phyloP scores from a whole-genome alignment of 169 alveolate species.

The Neospora caninum region DNA sequence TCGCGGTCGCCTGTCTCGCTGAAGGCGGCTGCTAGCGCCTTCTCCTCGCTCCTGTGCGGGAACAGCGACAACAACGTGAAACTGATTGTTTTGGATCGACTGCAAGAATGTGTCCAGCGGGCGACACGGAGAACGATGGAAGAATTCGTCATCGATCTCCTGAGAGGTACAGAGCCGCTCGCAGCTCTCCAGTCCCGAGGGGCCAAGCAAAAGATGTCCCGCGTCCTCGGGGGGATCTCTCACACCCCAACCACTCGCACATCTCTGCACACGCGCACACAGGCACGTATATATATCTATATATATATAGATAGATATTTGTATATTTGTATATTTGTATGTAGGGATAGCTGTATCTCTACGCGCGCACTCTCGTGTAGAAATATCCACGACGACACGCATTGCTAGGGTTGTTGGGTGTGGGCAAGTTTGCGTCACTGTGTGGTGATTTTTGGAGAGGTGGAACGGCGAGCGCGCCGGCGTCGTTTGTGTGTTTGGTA shows the following conservation, averaged over 20 bases:
- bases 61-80: conserved; percentile 89
- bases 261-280: too few species aligned
- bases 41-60: conserved; percentile 80
- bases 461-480: too few species aligned
- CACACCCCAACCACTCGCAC: too few species aligned
- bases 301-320: background rate
- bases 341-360: too few species aligned
- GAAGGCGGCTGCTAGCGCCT: conserved; percentile 80
- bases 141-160: conserved; percentile 42
- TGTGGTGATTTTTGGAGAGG: too few species aligned
- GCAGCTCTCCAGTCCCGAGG: background rate
- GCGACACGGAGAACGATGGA: background rate
- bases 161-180: conserved; percentile 23
- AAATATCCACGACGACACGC: too few species aligned
- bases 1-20: conserved; percentile 58
- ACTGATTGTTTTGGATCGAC: conserved; percentile 82
- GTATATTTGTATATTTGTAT: background rate
- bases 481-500: background rate
- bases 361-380: too few species aligned
- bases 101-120: conserved; percentile 53
- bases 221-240: too few species aligned
- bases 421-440: too few species aligned
- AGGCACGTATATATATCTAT: background rate
- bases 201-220: too few species aligned
- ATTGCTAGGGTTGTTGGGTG: too few species aligned